Evolutionary conservation across 2,329 filamentous ascomycete species (phyloP).

Genomic region (Ceratocystis papillata): DNA sequence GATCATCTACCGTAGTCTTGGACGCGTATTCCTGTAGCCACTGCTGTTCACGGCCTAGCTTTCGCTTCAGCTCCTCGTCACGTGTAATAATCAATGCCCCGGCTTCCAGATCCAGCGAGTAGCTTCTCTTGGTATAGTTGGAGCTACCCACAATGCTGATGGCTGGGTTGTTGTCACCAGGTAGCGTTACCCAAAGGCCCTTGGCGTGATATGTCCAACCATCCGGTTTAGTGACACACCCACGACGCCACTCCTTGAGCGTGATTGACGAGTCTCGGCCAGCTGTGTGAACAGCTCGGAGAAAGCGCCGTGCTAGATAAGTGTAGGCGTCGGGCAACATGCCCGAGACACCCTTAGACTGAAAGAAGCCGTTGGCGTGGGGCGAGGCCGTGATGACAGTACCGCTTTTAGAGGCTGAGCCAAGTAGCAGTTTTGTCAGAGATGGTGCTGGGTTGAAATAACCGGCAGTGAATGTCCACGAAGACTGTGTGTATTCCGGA

Average conservation of each 20-base stretch:
- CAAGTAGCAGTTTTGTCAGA: constrained; percentile 67
- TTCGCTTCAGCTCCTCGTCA: constrained; percentile 58
- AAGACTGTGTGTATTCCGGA: constrained; percentile 54
- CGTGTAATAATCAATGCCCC: constrained; percentile 77
- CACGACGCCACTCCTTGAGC: constrained; percentile 78
- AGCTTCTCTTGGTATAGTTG: constrained; percentile 92
- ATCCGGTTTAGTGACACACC: constrained; percentile 65
- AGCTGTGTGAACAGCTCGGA: constrained; percentile 45
- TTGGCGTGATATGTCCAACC: constrained; percentile 99
- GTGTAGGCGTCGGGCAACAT: constrained; percentile 89
- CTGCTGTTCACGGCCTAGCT: constrained; percentile 66
- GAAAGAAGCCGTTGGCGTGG: constrained; percentile 90
- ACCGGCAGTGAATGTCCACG: constrained; percentile 93
- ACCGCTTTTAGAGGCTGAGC: constrained; percentile 57
- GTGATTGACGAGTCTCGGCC: constrained; percentile 48
- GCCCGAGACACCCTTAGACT: constrained; percentile 75
- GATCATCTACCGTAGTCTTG: constrained; percentile 61
- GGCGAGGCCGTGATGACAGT: constrained; percentile 88
- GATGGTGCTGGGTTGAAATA: constrained; percentile 95
- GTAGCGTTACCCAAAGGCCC: constrained; percentile 78
- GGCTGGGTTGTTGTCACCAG: constrained; percentile 53
- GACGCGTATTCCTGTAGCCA: constrained; percentile 68
- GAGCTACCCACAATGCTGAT: constrained; percentile 81
- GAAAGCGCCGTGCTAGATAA: constrained; percentile 70
- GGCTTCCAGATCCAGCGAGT: constrained; percentile 81